phyloP scores from a whole-genome alignment of 345 rosid genomes.

The Brassica cretica region DNA sequence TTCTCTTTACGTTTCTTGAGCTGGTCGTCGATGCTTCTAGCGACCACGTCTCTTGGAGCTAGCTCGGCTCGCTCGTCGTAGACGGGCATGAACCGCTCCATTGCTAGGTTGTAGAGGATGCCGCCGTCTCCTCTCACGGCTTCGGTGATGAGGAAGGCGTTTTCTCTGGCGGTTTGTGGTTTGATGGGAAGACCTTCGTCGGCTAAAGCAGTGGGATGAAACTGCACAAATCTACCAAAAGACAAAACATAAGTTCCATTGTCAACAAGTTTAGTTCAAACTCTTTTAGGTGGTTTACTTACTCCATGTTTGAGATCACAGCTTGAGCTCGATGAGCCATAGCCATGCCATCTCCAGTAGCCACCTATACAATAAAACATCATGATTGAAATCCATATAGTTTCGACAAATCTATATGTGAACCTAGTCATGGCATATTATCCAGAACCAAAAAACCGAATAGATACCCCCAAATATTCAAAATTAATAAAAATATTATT shows the following conservation, averaged over 20 bases:
- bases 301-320: conserved; percentile 97
- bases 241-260: conserved; percentile 11
- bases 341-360: conserved; percentile 97
- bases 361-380: conserved; percentile 56
- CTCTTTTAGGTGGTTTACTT: conserved; percentile 37
- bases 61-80: conserved; percentile 93
- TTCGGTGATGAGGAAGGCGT: conserved; percentile 89
- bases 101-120: conserved; percentile 71
- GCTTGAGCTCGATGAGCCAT: conserved; percentile 98
- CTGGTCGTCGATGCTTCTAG: conserved; percentile 95
- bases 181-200: conserved; percentile 90
- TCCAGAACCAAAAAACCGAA: too few relatives aligned
- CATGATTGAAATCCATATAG: background rate
- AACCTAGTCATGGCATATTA: too few relatives aligned
- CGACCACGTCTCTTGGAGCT: conserved; percentile 96
- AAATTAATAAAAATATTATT: too few relatives aligned
- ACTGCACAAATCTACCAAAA: conserved; percentile 78
- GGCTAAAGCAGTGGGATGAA: conserved; percentile 97
- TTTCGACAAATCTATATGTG: background rate
- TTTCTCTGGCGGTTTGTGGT: conserved; percentile 63
- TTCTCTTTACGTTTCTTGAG: conserved; percentile 72
- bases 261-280: background rate
- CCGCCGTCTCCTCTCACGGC: conserved; percentile 97
- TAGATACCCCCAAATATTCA: too few relatives aligned
- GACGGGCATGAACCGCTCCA: conserved; percentile 88